These are phyloP conservation scores for Yamadazyma dendronema DNA, from an alignment of 1,139 yeast species.

Conservation along the genomic window DNA sequence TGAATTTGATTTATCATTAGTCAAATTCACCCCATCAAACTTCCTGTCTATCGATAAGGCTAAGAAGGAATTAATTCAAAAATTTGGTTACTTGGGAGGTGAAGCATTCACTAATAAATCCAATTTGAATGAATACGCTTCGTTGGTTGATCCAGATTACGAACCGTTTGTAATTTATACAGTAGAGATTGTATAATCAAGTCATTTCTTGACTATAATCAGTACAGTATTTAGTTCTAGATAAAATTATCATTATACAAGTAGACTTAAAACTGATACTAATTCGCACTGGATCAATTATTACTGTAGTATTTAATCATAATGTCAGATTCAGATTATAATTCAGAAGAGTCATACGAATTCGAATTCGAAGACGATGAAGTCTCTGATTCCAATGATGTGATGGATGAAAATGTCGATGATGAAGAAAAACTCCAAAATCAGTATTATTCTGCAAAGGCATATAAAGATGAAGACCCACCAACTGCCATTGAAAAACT, in stretches of 20 bases:
- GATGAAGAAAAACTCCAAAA: slow-evolving; percentile 38
- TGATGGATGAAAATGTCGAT: slow-evolving; percentile 23
- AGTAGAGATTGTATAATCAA: slow-evolving; percentile 34
- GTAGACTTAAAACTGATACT: no score
- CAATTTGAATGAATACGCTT: slow-evolving; percentile 80
- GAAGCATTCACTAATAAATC: slow-evolving; percentile 70
- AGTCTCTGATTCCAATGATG: slow-evolving; percentile 34
- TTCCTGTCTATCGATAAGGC: slow-evolving; percentile 52
- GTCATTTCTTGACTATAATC: no score
- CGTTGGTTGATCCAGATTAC: slow-evolving; percentile 89
- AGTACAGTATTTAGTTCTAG: background rate
- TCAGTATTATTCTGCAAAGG: slow-evolving; percentile 62
- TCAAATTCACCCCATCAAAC: slow-evolving; percentile 42
- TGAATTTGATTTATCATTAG: slow-evolving; percentile 66
- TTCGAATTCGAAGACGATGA: slow-evolving; percentile 66
- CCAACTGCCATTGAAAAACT: slow-evolving; percentile 47
- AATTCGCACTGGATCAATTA: no score
- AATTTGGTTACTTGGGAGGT: slow-evolving; percentile 90
- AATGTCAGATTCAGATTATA: slow-evolving; percentile 59
- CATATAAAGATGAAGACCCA: slow-evolving; percentile 59
- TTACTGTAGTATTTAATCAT: no score
- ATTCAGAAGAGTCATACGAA: slow-evolving; percentile 63
- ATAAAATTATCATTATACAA: no score
- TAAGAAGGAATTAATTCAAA: slow-evolving; percentile 63
- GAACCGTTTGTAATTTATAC: slow-evolving; percentile 91